phyloP scores from a whole-genome alignment of 768 basidiomycete genomes.

The Psilocybe subaeruginosa region DNA sequence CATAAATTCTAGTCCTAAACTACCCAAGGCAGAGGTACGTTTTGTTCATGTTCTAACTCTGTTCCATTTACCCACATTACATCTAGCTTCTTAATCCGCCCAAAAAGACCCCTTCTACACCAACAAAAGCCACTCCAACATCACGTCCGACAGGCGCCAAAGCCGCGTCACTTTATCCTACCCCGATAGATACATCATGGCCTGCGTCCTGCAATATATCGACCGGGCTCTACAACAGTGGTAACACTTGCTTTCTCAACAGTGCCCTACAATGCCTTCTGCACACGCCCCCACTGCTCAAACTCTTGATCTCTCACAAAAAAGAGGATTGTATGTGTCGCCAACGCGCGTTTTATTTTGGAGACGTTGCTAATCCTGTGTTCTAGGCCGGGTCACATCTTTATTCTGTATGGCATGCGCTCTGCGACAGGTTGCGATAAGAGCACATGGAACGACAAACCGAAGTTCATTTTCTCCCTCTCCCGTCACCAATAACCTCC shows the following conservation, averaged over 20 bases:
- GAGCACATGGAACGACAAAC: constrained; percentile 48
- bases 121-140: constrained; percentile 29
- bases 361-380: constrained; percentile 4
- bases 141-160: constrained; percentile 29
- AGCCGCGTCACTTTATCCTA: constrained; percentile 47
- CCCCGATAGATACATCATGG: constrained; percentile 67
- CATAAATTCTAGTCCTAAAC: constrained; percentile 70
- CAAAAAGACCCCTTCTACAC: constrained; percentile 25
- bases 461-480: constrained; percentile 59
- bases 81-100: constrained; percentile 22
- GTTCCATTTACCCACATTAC: constrained; percentile 4
- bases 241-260: constrained; percentile 97
- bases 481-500: constrained; percentile 67
- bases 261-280: constrained; percentile 91
- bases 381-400: constrained; percentile 42
- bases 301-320: constrained; percentile 54
- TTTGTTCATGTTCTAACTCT: constrained; percentile 7
- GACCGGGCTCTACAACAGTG: constrained; percentile 77
- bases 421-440: constrained; percentile 57
- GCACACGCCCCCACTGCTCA: constrained; percentile 88
- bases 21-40: constrained; percentile 50
- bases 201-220: constrained; percentile 51
- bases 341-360: constrained; percentile 3
- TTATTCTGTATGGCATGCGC: constrained; percentile 83
- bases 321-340: constrained; percentile 62